These are phyloP conservation scores for Ophiostoma himal-ulmi DNA, from an alignment of 2,329 filamentous ascomycete species.

Conservation along the genomic window DNA sequence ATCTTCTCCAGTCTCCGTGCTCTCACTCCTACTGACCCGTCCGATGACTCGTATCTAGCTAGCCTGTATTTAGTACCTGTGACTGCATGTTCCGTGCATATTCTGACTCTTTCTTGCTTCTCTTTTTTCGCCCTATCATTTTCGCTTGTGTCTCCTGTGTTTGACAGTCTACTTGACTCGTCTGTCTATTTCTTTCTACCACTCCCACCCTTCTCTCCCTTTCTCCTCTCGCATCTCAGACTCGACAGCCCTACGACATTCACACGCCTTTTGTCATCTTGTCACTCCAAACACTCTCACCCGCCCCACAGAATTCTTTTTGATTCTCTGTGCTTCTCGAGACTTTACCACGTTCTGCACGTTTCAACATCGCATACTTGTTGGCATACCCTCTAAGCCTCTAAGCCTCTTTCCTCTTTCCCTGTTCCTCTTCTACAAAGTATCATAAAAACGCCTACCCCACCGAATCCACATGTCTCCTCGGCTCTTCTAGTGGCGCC, in stretches of 20 bases:
- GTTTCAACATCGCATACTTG: neutral
- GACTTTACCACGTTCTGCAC: neutral
- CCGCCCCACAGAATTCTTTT: neutral
- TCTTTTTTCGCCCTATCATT: no score
- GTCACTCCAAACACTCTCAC: neutral
- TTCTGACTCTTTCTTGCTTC: neutral
- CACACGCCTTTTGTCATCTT: neutral
- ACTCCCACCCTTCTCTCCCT: neutral
- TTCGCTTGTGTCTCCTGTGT: neutral
- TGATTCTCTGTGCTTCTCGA: neutral
- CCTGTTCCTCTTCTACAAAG: neutral
- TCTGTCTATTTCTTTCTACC: neutral
- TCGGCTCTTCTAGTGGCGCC: neutral
- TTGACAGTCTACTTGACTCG: no score
- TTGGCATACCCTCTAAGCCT: neutral
- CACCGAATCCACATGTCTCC: conserved; percentile 2
- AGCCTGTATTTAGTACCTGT: neutral
- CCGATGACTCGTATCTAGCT: conserved; percentile 6
- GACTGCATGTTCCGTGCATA: conserved; percentile 2
- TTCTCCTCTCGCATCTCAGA: neutral
- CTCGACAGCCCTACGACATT: conserved; percentile 2
- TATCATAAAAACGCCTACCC: neutral
- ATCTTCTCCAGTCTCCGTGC: neutral
- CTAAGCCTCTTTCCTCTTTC: neutral
- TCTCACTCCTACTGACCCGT: neutral